Conservation (phyloP, 805 yeast genomes). For the Brettanomyces naardenensis region DNA sequence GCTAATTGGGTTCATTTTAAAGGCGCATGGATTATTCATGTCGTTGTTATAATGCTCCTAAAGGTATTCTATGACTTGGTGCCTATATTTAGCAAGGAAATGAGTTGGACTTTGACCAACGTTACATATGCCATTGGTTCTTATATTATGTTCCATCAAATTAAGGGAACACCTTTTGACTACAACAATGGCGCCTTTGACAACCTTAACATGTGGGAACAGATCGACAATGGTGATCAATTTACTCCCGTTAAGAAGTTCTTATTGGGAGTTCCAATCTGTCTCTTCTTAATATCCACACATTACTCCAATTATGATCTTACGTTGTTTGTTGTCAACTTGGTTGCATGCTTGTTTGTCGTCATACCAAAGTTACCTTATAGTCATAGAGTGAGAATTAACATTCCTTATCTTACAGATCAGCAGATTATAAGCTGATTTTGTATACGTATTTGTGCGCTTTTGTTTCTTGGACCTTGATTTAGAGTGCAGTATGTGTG, state of each 20-base stretch:
- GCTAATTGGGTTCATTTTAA: conserved; percentile 95
- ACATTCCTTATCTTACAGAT: conserved; percentile 40
- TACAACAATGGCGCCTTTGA: conserved; percentile 96
- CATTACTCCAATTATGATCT: conserved; percentile 86
- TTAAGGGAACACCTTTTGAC: conserved; percentile 96
- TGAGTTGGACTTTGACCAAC: conserved; percentile 92
- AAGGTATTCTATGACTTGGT: conserved; percentile 72
- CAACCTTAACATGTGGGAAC: conserved; percentile 97
- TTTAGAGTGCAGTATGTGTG: neutral
- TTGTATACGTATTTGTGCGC: neutral
- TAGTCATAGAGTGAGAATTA: conserved; percentile 69
- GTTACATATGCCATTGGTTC: conserved; percentile 85
- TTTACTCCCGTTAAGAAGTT: conserved; percentile 96
- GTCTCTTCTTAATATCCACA: conserved; percentile 75
- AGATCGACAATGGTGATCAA: conserved; percentile 81
- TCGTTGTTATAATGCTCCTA: conserved; percentile 69
- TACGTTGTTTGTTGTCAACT: conserved; percentile 69
- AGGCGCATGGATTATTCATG: conserved; percentile 94
- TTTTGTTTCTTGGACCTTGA: too few relatives aligned
- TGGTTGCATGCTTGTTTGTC: conserved; percentile 73
- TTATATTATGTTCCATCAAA: conserved; percentile 92
- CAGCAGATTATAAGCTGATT: conserved; percentile 23
- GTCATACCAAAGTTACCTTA: conserved; percentile 88
- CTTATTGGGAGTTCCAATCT: conserved; percentile 86
- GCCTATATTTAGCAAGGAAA: conserved; percentile 73